phyloP scores from a whole-genome alignment of 1,284 basidiomycete species.

The Trametes sp. region DNA sequence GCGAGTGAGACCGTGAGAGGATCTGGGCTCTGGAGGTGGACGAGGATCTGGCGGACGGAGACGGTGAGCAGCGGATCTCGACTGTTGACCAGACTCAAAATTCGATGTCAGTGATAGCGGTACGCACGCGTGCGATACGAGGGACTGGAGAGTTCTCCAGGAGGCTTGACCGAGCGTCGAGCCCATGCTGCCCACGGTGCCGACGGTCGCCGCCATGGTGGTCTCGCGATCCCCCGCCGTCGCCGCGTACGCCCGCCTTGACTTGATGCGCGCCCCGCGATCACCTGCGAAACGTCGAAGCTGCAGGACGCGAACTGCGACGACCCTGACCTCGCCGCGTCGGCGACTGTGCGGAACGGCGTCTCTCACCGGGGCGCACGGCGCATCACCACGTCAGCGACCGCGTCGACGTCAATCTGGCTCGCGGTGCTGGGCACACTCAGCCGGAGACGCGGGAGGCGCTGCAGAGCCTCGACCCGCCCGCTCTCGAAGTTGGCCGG shows the following conservation, averaged over 20 bases:
- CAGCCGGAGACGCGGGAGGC: too few relatives aligned
- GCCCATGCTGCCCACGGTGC: too few relatives aligned
- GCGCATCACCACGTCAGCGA: conserved; percentile 1
- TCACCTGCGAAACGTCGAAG: not conserved
- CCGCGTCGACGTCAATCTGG: too few relatives aligned
- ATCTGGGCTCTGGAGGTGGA: not conserved
- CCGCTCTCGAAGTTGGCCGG: not conserved
- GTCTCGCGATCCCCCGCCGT: not conserved
- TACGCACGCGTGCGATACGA: not conserved
- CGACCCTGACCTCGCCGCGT: conserved; percentile 6
- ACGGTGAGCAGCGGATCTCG: not conserved
- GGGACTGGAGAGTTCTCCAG: too few relatives aligned
- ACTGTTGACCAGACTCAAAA: not conserved
- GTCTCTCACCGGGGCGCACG: not conserved
- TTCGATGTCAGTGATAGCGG: not conserved
- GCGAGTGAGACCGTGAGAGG: not conserved
- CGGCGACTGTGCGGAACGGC: not conserved
- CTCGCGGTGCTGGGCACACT: too few relatives aligned
- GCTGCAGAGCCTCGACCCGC: not conserved
- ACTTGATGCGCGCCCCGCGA: conserved; percentile 8
- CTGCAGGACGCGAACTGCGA: not conserved
- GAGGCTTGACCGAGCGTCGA: not conserved
- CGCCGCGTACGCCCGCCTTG: not conserved
- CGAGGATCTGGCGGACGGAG: not conserved
- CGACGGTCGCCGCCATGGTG: not conserved